Evolutionary conservation across 2,329 filamentous ascomycete genomes (phyloP).

Genomic region (Pochonia chlamydosporia): DNA sequence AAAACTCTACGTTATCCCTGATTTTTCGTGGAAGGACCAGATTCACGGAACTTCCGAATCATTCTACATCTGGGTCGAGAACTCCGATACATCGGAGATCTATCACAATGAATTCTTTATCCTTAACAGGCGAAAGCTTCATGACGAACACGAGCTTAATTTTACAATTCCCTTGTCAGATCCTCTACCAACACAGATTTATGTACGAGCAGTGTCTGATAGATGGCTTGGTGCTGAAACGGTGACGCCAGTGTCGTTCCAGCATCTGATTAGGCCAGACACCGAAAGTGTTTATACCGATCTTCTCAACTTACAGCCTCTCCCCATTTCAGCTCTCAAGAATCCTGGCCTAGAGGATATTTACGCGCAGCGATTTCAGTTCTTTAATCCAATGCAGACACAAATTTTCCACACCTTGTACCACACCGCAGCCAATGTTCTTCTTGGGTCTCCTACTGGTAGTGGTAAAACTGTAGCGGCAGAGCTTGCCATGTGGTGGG

Average conservation of each 20-base stretch:
- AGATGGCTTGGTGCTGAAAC: constrained; percentile 96
- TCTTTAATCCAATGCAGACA: constrained; percentile 99
- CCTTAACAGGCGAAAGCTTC: constrained; percentile 78
- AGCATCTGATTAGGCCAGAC: constrained; percentile 94
- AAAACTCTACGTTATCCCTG: constrained; percentile 75
- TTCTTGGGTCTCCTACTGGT: constrained; percentile 91
- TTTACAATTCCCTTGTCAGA: constrained; percentile 96
- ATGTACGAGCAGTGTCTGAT: constrained; percentile 90
- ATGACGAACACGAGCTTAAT: constrained; percentile 95
- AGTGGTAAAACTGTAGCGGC: constrained; percentile 97
- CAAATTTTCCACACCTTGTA: constrained; percentile 98
- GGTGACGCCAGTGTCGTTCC: constrained; percentile 90
- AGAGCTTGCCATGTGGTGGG: constrained; percentile 99
- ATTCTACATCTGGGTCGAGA: constrained; percentile 99
- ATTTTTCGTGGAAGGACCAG: constrained; percentile 92
- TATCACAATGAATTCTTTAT: constrained; percentile 98
- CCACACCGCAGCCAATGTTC: constrained; percentile 83
- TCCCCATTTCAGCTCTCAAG: constrained; percentile 81
- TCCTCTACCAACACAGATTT: constrained; percentile 90
- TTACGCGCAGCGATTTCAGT: constrained; percentile 84
- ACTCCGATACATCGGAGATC: constrained; percentile 94
- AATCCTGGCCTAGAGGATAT: constrained; percentile 83
- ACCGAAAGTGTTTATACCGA: constrained; percentile 98
- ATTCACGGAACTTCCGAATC: constrained; percentile 92
- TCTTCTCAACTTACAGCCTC: constrained; percentile 81